Conservation (phyloP, 1,139 yeast species). For the Kodamaea anthophila region DNA sequence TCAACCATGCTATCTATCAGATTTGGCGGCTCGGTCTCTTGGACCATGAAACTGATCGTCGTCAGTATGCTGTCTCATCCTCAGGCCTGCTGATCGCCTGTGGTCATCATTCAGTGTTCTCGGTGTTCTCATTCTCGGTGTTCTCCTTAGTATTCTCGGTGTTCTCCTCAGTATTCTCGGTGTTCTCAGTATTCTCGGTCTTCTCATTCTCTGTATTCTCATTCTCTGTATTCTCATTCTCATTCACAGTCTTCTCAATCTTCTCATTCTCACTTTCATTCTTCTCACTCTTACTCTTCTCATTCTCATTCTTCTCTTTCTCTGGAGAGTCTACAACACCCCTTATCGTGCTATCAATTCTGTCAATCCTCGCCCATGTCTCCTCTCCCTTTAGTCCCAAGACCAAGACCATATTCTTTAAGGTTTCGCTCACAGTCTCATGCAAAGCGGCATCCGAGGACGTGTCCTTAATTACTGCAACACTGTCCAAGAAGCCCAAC, state of each 20-base stretch:
- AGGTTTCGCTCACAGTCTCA: conserved; percentile 57
- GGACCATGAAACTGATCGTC: too few relatives aligned
- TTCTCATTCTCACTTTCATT: conserved; percentile 1
- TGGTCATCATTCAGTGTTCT: too few relatives aligned
- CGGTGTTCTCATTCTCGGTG: too few relatives aligned
- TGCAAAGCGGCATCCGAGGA: conserved; percentile 30
- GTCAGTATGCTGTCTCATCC: too few relatives aligned
- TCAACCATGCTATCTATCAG: too few relatives aligned
- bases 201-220: background rate
- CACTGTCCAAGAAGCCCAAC: conserved; percentile 32
- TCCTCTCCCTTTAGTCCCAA: conserved; percentile 22
- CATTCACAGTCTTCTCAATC: conserved; percentile 1
- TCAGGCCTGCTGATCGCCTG: too few relatives aligned
- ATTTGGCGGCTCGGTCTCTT: too few relatives aligned
- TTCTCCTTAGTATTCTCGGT: too few relatives aligned
- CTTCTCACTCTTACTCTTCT: conserved; percentile 7
- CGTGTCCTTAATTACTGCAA: conserved; percentile 22
- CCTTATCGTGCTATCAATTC: conserved; percentile 39
- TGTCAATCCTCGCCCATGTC: conserved; percentile 39
- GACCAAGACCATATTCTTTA: conserved; percentile 52
- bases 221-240: background rate
- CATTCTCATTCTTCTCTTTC: conserved; percentile 11
- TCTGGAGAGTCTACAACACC: conserved; percentile 13
- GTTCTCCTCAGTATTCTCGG: too few relatives aligned
- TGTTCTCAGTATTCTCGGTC: too few relatives aligned